Conservation (phyloP, 2,329 filamentous ascomycete genomes). For the Trichoderma sp. region DNA sequence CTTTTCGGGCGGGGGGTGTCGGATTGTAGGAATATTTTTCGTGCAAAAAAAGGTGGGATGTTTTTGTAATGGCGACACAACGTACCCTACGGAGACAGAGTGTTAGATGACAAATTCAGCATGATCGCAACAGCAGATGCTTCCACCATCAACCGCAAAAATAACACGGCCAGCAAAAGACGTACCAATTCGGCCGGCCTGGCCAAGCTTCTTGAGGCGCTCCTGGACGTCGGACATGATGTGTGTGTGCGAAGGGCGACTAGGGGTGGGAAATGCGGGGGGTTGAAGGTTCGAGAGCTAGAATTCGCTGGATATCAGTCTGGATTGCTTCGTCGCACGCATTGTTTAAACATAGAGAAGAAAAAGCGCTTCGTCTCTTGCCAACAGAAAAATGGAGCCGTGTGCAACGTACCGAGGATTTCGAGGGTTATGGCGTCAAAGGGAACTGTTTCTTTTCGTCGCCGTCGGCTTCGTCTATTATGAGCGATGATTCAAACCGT, state of each 20-base stretch:
- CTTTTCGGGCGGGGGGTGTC: neutral
- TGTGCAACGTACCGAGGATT: constrained; percentile 34
- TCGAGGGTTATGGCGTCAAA: constrained; percentile 32
- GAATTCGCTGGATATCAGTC: constrained; percentile 15
- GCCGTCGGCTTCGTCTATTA: constrained; percentile 35
- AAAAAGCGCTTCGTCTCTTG: neutral
- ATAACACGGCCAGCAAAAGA: constrained; percentile 28
- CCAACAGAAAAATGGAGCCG: neutral
- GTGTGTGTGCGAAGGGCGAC: constrained; percentile 30
- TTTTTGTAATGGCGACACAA: constrained; percentile 23
- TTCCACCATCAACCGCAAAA: neutral
- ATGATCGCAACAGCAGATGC: neutral
- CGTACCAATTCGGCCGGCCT: constrained; percentile 66
- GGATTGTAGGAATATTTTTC: neutral
- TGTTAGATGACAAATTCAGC: neutral
- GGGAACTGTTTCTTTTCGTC: constrained; percentile 29
- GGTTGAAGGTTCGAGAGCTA: constrained; percentile 4
- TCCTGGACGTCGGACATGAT: constrained; percentile 60
- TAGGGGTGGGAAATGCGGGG: constrained; percentile 28
- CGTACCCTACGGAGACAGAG: constrained; percentile 39
- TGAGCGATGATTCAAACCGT: constrained; percentile 38
- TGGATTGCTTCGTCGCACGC: neutral
- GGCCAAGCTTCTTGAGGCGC: constrained; percentile 61
- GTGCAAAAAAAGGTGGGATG: neutral
- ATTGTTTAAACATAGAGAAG: neutral